Evolutionary conservation across 73 alveolate genomes (phyloP), one percentile per base, ranked within the genome.

Genomic region (Paramecium bursaria): DNA sequence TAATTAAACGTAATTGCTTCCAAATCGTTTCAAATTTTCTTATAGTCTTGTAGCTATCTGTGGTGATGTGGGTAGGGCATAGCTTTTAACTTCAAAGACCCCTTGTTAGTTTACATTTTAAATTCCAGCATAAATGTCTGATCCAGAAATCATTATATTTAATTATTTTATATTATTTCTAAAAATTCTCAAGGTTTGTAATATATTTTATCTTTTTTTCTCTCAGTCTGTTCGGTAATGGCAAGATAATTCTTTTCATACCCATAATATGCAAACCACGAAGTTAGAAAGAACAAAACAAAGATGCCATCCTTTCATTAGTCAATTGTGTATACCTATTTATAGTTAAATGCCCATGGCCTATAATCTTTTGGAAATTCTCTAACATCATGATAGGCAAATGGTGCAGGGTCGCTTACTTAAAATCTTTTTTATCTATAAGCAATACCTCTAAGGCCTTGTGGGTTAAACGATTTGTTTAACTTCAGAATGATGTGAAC

Each of bases 41-140:
- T 29, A 35, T 42, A 67, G 21, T 67, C 82, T 67, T 1, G 82
- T 39, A 3, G 3, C 50, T 31, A 31, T 19, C 27, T 67, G 21
- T 39, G 33, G 50, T 39, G 60, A 39, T 67, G 33, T 67, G 33
- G 82, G 82, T 2, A 67, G 30, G n/a, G 53, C 30, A 67, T 67
- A 67, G 27, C 39, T 67, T 31, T 42, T 15, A 42, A 23, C n/a
- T 4, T 31, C 57, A 67, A 67, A 67, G 15, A 67, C 39, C 6
- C 50, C 44, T 39, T 42, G n/a, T n/a, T n/a, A n/a, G n/a, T n/a
- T n/a, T n/a, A n/a, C n/a, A n/a, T n/a, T n/a, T n/a, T n/a, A n/a
- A n/a, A n/a, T n/a, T n/a, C n/a, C n/a, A n/a, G n/a, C n/a, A n/a
- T n/a, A n/a, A n/a, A n/a, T n/a, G n/a, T n/a, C n/a, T n/a, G n/a